These are phyloP conservation scores for Colletotrichum nymphaeae DNA, from an alignment of 2,329 filamentous ascomycete genomes.

Conservation along the genomic window DNA sequence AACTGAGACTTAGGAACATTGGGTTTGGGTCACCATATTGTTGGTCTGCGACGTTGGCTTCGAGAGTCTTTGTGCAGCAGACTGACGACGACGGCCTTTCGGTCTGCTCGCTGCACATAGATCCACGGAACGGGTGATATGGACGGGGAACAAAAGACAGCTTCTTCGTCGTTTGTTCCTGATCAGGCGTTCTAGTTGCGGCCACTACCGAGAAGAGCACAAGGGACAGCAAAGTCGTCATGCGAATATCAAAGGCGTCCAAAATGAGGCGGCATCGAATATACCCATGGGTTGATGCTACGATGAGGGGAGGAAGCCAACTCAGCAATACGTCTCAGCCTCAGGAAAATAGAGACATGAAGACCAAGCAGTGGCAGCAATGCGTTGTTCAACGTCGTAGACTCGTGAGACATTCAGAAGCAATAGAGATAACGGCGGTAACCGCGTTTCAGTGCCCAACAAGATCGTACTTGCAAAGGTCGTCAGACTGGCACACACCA, in stretches of 20 bases:
- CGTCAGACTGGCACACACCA: constrained; percentile 48
- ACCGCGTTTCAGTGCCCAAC: constrained; percentile 63
- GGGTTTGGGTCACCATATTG: background rate
- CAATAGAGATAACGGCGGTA: constrained; percentile 54
- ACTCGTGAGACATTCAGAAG: constrained; percentile 34
- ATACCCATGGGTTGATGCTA: constrained; percentile 2
- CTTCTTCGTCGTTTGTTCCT: background rate
- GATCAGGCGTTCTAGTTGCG: background rate
- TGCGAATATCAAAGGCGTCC: background rate
- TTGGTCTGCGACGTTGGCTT: background rate
- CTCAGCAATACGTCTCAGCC: background rate
- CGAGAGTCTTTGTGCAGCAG: background rate
- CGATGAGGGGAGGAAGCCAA: background rate
- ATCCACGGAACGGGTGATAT: background rate
- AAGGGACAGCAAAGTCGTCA: background rate
- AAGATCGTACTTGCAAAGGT: constrained; percentile 46
- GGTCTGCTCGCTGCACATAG: background rate
- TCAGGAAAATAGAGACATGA: background rate
- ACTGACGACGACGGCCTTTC: background rate
- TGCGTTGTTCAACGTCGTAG: constrained; percentile 60
- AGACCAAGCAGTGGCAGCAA: constrained; percentile 16
- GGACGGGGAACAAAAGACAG: background rate
- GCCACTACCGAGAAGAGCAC: background rate
- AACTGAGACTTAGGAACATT: constrained; percentile 60
- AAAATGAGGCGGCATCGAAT: background rate